Conservation (phyloP, 148 eudicot species). For the Fallopia convolvulus region DNA sequence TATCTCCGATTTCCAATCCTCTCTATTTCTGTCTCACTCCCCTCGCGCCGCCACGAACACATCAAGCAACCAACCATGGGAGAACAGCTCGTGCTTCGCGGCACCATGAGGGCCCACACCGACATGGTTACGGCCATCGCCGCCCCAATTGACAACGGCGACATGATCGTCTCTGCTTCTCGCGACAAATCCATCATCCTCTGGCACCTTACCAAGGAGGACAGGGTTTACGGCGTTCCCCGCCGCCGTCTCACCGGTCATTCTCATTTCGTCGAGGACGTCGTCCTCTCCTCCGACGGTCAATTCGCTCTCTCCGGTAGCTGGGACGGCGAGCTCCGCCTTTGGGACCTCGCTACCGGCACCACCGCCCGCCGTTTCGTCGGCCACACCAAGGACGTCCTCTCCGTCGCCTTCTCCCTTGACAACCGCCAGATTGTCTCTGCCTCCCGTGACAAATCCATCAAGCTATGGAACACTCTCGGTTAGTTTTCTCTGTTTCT, state of each 20-base stretch:
- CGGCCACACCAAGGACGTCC: slow-evolving; percentile 69
- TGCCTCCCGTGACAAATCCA: slow-evolving; percentile 52
- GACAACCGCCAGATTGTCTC: slow-evolving; percentile 78
- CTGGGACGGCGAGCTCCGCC: slow-evolving; percentile 29
- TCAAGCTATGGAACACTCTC: slow-evolving; percentile 72
- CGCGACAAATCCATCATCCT: slow-evolving; percentile 51
- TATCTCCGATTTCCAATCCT: neutral
- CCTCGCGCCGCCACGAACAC: neutral
- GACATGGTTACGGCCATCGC: slow-evolving; percentile 63
- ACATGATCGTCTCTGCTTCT: slow-evolving; percentile 47
- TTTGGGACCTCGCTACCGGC: slow-evolving; percentile 24
- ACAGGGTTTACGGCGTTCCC: slow-evolving; percentile 48
- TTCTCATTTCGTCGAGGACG: slow-evolving; percentile 80
- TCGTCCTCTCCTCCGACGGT: slow-evolving; percentile 76
- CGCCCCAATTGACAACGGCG: slow-evolving; percentile 49
- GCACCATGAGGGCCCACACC: slow-evolving; percentile 54
- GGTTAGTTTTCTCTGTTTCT: slow-evolving; percentile 18
- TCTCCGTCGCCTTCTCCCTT: slow-evolving; percentile 65
- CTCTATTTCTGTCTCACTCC: neutral
- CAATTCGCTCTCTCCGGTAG: slow-evolving; percentile 34
- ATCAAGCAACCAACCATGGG: slow-evolving; percentile 21
- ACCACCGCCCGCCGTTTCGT: slow-evolving; percentile 27
- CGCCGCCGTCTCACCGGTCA: slow-evolving; percentile 72
- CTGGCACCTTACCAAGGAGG: slow-evolving; percentile 48
- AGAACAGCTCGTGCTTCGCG: slow-evolving; percentile 36